Percentiles rank a stretch among this genome's conserved stretches.
Conservation (phyloP, 768 basidiomycete genomes). For the Leccinum broughii region DNA sequence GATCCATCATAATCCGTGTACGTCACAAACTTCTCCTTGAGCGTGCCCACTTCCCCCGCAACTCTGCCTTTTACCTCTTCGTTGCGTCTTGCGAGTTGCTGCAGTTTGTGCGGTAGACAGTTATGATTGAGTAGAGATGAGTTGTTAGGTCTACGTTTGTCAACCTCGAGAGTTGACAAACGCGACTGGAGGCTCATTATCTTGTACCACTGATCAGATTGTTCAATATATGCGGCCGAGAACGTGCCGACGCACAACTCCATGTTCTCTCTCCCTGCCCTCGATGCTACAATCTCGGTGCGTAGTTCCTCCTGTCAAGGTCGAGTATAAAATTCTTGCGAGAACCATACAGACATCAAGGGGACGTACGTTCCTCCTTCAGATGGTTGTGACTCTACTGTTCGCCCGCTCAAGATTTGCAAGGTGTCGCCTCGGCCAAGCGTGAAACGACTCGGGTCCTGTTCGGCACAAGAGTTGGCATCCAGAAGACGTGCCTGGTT, state of each 20-base stretch:
- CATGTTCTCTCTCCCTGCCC: conserved; percentile 71
- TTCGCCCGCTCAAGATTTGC: too few species aligned
- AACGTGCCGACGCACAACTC: conserved; percentile 52
- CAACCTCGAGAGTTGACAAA: conserved; percentile 70
- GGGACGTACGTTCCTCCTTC: too few species aligned
- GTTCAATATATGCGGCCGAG: not conserved
- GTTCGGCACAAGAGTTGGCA: too few species aligned
- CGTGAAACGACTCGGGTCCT: too few species aligned
- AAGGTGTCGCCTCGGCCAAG: too few species aligned
- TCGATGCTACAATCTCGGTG: conserved; percentile 90
- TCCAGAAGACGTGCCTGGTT: too few species aligned
- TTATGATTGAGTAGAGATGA: conserved; percentile 20
- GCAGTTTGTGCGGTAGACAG: conserved; percentile 13
- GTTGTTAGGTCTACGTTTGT: conserved; percentile 32
- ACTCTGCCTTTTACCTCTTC: conserved; percentile 18
- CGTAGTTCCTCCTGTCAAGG: conserved; percentile 84
- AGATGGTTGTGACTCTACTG: too few species aligned
- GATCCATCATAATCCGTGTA: conserved; percentile 77
- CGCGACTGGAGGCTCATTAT: conserved; percentile 58
- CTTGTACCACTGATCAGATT: conserved; percentile 10
- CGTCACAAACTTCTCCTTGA: conserved; percentile 67
- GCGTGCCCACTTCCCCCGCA: conserved; percentile 68
- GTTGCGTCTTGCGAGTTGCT: conserved; percentile 17
- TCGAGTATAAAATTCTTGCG: not conserved
- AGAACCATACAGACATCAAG: too few species aligned